Evolutionary conservation across 2,329 filamentous ascomycete genomes (phyloP).

Genomic region (Penicillium psychrosexuale): DNA sequence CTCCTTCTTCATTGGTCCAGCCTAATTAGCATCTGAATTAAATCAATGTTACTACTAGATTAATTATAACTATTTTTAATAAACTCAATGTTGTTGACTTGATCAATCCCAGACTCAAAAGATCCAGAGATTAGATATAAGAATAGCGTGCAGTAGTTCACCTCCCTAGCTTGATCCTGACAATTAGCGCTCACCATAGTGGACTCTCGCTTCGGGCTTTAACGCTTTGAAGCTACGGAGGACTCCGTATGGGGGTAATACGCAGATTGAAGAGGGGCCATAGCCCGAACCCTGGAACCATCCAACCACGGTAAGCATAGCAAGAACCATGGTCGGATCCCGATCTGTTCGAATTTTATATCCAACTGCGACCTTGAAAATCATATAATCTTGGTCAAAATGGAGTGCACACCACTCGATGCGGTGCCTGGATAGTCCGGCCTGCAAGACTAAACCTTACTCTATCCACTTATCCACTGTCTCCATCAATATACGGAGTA

Average conservation of each 20-base stretch:
- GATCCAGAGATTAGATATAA: background rate
- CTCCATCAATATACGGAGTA: background rate
- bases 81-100: background rate
- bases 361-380: constrained; percentile 3
- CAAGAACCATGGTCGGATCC: background rate
- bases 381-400: background rate
- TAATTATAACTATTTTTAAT: background rate
- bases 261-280: background rate
- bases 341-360: background rate
- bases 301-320: background rate
- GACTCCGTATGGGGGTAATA: background rate
- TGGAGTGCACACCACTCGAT: background rate
- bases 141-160: constrained; percentile 4
- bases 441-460: constrained; percentile 5
- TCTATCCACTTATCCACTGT: constrained; percentile 1
- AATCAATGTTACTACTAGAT: background rate
- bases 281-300: background rate
- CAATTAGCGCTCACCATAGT: background rate
- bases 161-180: constrained; percentile 1
- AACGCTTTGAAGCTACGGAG: background rate
- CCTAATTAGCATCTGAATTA: background rate
- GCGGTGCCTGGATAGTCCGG: background rate
- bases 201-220: background rate
- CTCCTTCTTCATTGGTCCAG: background rate
- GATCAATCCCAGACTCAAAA: background rate